These are phyloP conservation scores for Ramularia endophylla DNA, from an alignment of 2,329 filamentous ascomycete species.

Conservation along the genomic window DNA sequence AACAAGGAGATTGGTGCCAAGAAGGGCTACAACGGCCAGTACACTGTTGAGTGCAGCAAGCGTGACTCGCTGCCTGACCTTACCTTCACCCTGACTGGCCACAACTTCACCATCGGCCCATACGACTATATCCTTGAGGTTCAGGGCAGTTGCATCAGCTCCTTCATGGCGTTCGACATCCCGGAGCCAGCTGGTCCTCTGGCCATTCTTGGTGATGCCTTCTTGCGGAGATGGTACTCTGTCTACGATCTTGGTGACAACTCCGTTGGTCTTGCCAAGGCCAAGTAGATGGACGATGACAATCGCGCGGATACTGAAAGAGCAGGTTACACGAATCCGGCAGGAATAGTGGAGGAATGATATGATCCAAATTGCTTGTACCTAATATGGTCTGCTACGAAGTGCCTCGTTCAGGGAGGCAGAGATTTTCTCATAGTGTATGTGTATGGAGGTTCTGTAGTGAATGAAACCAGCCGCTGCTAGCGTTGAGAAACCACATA, in stretches of 20 bases:
- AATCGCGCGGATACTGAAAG: no score
- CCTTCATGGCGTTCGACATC: conserved; percentile 90
- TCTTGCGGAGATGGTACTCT: conserved; percentile 82
- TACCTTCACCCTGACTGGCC: conserved; percentile 80
- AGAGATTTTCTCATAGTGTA: conserved; percentile 12
- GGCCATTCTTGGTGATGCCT: conserved; percentile 85
- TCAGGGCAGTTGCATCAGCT: conserved; percentile 91
- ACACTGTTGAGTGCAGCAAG: conserved; percentile 83
- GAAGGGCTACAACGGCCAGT: conserved; percentile 97
- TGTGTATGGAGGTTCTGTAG: conserved; percentile 1
- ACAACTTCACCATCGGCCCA: conserved; percentile 85
- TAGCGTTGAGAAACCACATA: no score
- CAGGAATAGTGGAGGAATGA: conserved; percentile 1
- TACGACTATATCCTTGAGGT: conserved; percentile 96
- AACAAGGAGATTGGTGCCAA: conserved; percentile 98
- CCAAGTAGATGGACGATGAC: conserved; percentile 53
- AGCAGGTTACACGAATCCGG: no score
- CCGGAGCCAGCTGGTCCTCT: conserved; percentile 83
- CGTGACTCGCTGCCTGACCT: conserved; percentile 81
- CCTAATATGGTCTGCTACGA: conserved; percentile 6
- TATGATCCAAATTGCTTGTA: conserved; percentile 9
- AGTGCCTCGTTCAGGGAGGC: conserved; percentile 1
- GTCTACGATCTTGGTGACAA: conserved; percentile 91
- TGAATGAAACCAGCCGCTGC: no score
- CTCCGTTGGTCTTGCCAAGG: conserved; percentile 80